Conservation (phyloP, 139 green algal species). For the Asterochloris erici region DNA sequence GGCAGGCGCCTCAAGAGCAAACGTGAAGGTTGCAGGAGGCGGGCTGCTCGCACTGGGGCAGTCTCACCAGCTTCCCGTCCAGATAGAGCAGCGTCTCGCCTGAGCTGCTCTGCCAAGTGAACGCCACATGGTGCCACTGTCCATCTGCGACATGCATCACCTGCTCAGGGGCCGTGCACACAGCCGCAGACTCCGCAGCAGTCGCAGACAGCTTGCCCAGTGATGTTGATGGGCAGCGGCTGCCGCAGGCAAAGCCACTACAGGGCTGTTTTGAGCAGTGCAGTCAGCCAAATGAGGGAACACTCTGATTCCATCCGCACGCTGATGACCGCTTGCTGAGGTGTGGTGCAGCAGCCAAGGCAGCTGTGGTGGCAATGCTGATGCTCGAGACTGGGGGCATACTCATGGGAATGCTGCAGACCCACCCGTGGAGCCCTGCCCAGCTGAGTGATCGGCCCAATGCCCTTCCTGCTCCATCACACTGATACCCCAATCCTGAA, state of each 20-base stretch:
- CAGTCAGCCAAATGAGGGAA: too few relatives aligned
- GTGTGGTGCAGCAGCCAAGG: not conserved
- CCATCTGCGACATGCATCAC: conserved; percentile 24
- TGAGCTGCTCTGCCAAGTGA: conserved; percentile 67
- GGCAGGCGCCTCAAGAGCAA: not conserved
- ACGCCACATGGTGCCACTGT: conserved; percentile 82
- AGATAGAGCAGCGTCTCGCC: conserved; percentile 70
- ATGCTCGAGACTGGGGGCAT: conserved; percentile 27
- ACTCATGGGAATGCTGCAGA: too few relatives aligned
- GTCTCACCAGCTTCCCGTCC: conserved; percentile 57
- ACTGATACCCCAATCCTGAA: conserved; percentile 45
- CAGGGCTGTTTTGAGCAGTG: too few relatives aligned
- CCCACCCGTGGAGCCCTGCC: conserved; percentile 51
- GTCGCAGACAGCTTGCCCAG: too few relatives aligned
- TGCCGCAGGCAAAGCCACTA: too few relatives aligned
- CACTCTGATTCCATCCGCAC: too few relatives aligned
- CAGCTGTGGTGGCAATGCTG: not conserved
- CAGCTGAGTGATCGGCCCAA: conserved; percentile 64
- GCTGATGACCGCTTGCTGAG: not conserved
- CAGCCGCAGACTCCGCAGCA: too few relatives aligned
- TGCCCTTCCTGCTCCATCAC: conserved; percentile 89
- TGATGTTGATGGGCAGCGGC: too few relatives aligned
- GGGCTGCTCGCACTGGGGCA: not conserved
- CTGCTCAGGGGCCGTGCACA: too few relatives aligned
- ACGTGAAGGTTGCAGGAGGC: not conserved